Conservation (phyloP, 345 rosid genomes). For the Lepidium didymum region DNA sequence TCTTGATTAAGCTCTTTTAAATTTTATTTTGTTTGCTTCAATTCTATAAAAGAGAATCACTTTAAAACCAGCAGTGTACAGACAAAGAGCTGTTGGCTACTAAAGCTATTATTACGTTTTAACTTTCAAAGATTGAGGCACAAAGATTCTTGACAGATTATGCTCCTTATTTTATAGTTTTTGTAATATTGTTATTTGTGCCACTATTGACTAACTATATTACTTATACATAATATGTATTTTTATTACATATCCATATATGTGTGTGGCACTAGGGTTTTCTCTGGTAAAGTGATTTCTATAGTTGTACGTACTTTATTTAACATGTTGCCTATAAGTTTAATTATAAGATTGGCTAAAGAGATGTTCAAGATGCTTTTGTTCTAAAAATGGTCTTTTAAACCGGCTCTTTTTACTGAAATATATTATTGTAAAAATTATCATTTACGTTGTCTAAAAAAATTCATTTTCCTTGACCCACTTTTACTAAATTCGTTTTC, state of each 20-base stretch:
- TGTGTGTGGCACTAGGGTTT: slow-evolving; percentile 6
- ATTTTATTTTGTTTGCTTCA: background rate
- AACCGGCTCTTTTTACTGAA: background rate
- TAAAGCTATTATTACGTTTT: slow-evolving; percentile 35
- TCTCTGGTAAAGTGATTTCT: background rate
- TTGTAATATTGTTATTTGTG: slow-evolving; percentile 17
- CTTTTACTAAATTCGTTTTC: background rate
- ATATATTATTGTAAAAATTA: background rate
- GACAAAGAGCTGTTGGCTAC: slow-evolving; percentile 72
- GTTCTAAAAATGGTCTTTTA: slow-evolving; percentile 6
- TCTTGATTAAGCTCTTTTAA: slow-evolving; percentile 26
- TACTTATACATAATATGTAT: background rate
- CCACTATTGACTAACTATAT: slow-evolving; percentile 22
- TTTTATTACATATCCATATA: background rate
- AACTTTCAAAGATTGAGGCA: slow-evolving; percentile 21
- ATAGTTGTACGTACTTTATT: background rate
- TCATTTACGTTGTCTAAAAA: background rate
- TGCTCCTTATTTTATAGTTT: slow-evolving; percentile 1
- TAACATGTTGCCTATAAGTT: background rate
- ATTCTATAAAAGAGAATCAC: slow-evolving; percentile 39
- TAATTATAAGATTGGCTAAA: slow-evolving; percentile 6
- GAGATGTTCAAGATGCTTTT: slow-evolving; percentile 9
- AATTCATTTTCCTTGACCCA: background rate
- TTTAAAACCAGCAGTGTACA: slow-evolving; percentile 56
- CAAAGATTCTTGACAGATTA: slow-evolving; percentile 32